phyloP scores from a whole-genome alignment of 345 rosid species.

The Boechera stricta region DNA sequence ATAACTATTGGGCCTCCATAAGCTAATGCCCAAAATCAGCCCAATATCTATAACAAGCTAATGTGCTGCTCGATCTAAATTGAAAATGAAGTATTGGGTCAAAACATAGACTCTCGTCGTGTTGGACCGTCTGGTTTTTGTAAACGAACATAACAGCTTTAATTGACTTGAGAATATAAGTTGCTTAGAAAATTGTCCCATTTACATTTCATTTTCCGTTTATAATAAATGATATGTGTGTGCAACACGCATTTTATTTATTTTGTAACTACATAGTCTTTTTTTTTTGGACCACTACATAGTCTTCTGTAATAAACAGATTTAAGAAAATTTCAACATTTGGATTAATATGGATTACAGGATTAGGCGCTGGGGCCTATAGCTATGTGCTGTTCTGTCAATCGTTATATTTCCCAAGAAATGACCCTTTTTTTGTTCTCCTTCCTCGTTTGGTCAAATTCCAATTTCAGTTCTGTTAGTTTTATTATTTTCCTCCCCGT shows the following conservation, averaged over 20 bases:
- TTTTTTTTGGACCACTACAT: background rate
- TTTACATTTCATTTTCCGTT: conserved; percentile 20
- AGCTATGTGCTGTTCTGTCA: conserved; percentile 29
- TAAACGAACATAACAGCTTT: conserved; percentile 20
- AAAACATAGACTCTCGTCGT: conserved; percentile 19
- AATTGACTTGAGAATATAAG: conserved; percentile 35
- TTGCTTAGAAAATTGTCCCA: conserved; percentile 27
- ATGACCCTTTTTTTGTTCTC: background rate
- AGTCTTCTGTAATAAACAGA: background rate
- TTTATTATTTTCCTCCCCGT: background rate
- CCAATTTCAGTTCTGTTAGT: background rate
- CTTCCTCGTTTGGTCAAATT: conserved; percentile 23
- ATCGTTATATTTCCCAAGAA: conserved; percentile 31
- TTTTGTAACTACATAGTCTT: background rate
- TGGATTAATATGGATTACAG: conserved; percentile 33
- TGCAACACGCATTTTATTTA: background rate
- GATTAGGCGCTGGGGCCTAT: conserved; percentile 32
- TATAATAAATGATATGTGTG: conserved; percentile 2
- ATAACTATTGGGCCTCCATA: background rate
- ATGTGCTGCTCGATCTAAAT: conserved; percentile 6
- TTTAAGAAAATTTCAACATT: background rate
- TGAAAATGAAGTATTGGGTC: conserved; percentile 19
- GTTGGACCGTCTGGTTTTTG: conserved; percentile 6
- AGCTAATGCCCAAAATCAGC: background rate
- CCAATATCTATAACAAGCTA: conserved; percentile 9